Evolutionary conservation across 371 early-diverging fungal species (phyloP).

Genomic region (Catenaria anguillulae): DNA sequence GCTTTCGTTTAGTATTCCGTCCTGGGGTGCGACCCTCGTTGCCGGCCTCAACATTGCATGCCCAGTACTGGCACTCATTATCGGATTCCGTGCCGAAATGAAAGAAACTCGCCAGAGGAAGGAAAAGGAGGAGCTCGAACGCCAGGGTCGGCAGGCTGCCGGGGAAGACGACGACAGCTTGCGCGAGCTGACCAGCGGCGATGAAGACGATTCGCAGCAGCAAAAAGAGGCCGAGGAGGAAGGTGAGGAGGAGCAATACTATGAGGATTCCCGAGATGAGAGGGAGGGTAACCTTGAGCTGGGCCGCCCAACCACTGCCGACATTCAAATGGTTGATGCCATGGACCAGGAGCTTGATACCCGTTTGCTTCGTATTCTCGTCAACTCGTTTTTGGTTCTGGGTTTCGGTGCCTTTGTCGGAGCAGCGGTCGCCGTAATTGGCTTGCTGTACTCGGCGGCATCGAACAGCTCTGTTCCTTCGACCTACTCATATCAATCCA

Average conservation of each 20-base stretch:
- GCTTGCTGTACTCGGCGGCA: neutral
- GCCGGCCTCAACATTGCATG: constrained; percentile 1
- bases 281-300: neutral
- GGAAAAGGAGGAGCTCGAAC: constrained; percentile 3
- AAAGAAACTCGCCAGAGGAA: neutral
- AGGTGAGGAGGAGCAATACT: neutral
- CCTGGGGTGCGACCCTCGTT: neutral
- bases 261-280: neutral
- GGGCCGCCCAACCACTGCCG: neutral
- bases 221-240: neutral
- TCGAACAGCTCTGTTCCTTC: neutral
- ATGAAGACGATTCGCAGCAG: neutral
- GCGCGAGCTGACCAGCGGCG: neutral
- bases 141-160: too few relatives aligned
- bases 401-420: constrained; percentile 5
- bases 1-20: neutral
- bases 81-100: constrained; percentile 3
- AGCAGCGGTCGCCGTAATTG: neutral
- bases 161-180: neutral
- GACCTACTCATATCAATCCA: neutral
- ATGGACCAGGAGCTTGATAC: constrained; percentile 8
- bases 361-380: constrained; percentile 1
- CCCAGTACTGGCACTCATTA: neutral
- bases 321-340: constrained; percentile 1
- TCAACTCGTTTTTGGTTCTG: constrained; percentile 5